phyloP scores from a whole-genome alignment of 2,329 filamentous ascomycete genomes.

The Fusarium mexicanum region DNA sequence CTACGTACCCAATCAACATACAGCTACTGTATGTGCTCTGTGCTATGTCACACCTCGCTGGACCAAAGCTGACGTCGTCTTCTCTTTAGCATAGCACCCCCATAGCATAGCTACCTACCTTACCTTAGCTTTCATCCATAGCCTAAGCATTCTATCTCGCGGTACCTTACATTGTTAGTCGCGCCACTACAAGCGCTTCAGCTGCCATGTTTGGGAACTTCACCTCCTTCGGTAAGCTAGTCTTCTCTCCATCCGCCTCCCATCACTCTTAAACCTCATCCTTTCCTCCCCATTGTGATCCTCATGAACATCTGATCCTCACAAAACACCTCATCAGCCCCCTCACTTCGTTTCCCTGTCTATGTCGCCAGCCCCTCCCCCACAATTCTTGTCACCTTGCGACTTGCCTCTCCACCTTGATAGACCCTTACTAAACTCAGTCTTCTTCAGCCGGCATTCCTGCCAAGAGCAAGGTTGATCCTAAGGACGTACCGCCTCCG shows the following conservation, averaged over 20 bases:
- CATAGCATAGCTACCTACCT: background rate
- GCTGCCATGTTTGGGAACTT: constrained; percentile 57
- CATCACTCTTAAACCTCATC: background rate
- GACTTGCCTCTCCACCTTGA: constrained; percentile 25
- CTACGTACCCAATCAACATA: background rate
- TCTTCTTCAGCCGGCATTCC: constrained; percentile 43
- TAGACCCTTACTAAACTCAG: constrained; percentile 34
- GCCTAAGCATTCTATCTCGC: constrained; percentile 12
- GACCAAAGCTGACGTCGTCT: constrained; percentile 25
- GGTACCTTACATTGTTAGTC: constrained; percentile 30
- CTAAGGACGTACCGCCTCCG: constrained; percentile 64
- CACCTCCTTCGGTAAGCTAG: constrained; percentile 51
- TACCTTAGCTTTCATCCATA: background rate
- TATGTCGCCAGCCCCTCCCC: constrained; percentile 19
- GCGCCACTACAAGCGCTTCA: constrained; percentile 30
- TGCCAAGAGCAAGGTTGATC: constrained; percentile 48
- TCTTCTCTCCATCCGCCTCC: constrained; percentile 15
- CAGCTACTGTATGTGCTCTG: constrained; percentile 17
- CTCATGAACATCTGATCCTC: constrained; percentile 5
- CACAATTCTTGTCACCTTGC: constrained; percentile 20
- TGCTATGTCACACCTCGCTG: constrained; percentile 18
- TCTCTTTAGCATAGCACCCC: constrained; percentile 5
- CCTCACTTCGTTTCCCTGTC: constrained; percentile 26
- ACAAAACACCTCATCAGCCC: constrained; percentile 33
- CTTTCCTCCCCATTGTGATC: background rate